Percentiles rank a stretch among this genome's conserved stretches.
Evolutionary conservation across 1,284 basidiomycete genomes (phyloP).

Genomic region (Naganishia liquefaciens): DNA sequence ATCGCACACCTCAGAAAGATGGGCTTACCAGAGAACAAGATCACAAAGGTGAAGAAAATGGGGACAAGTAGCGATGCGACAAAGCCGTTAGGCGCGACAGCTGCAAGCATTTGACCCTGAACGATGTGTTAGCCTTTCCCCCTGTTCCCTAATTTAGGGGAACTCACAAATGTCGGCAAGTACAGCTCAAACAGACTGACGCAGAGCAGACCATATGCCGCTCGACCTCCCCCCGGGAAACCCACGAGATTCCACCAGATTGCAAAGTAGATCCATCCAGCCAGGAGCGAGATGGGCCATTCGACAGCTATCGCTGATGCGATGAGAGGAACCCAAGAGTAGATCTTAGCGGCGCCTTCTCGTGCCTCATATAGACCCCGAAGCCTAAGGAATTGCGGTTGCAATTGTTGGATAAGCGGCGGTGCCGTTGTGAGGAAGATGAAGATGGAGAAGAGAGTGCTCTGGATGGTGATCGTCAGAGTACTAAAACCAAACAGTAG

Average conservation of each 20-base stretch:
- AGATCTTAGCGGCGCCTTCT: slow-evolving; percentile 51
- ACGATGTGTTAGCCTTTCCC: not conserved
- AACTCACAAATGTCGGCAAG: slow-evolving; percentile 26
- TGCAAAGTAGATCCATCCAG: slow-evolving; percentile 24
- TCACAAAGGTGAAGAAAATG: slow-evolving; percentile 27
- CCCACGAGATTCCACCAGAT: slow-evolving; percentile 25
- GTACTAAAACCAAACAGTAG: too few relatives aligned
- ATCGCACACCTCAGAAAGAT: too few relatives aligned
- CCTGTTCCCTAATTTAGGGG: not conserved
- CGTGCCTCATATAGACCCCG: slow-evolving; percentile 51
- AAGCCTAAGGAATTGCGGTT: slow-evolving; percentile 52
- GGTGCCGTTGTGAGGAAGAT: slow-evolving; percentile 30
- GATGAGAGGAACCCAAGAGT: slow-evolving; percentile 35
- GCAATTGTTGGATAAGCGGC: slow-evolving; percentile 47
- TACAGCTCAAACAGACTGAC: slow-evolving; percentile 21
- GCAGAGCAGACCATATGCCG: slow-evolving; percentile 10
- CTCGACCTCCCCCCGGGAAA: slow-evolving; percentile 20
- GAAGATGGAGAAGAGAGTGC: slow-evolving; percentile 27
- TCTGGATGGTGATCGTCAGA: not conserved
- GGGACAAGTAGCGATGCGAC: slow-evolving; percentile 26
- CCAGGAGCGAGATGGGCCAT: slow-evolving; percentile 15
- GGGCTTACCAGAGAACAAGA: slow-evolving; percentile 25
- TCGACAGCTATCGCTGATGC: slow-evolving; percentile 6
- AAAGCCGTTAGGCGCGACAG: slow-evolving; percentile 21
- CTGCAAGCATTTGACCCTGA: slow-evolving; percentile 18